Percentiles rank a stretch among this genome's conserved stretches.
Evolutionary conservation across 495 filamentous ascomycete species (phyloP).

Genomic region (Chaetomium cochliodes): DNA sequence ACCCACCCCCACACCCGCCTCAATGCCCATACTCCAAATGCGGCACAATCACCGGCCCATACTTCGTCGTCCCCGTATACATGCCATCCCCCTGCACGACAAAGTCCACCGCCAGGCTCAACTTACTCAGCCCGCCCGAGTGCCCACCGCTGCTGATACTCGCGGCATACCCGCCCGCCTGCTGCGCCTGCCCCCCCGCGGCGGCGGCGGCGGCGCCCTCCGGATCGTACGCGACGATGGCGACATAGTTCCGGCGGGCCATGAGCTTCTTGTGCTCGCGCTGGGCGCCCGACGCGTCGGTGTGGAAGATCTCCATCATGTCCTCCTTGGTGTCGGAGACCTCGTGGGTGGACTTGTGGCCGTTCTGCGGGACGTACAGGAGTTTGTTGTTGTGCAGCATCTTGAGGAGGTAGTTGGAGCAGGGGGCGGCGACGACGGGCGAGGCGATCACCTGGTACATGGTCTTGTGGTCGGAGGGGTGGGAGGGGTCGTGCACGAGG

Average conservation of each 20-base stretch:
- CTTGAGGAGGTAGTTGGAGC: slow-evolving; percentile 79
- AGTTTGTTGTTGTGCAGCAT: slow-evolving; percentile 88
- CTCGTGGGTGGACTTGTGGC: slow-evolving; percentile 68
- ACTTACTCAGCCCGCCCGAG: slow-evolving; percentile 53
- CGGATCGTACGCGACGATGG: slow-evolving; percentile 88
- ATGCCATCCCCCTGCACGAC: slow-evolving; percentile 91
- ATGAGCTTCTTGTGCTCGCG: slow-evolving; percentile 87
- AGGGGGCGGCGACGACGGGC: slow-evolving; percentile 85
- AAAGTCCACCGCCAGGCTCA: slow-evolving; percentile 92
- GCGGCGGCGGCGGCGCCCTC: slow-evolving; percentile 64
- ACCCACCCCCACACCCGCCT: background rate
- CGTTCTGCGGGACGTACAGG: slow-evolving; percentile 88
- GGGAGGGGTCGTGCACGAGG: slow-evolving; percentile 87
- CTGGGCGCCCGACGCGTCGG: slow-evolving; percentile 73
- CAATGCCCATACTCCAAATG: slow-evolving; percentile 78
- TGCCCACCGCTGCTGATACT: slow-evolving; percentile 34
- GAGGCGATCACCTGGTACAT: slow-evolving; percentile 98
- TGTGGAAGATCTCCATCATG: slow-evolving; percentile 99
- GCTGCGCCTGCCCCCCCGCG: slow-evolving; percentile 36
- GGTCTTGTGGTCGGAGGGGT: slow-evolving; percentile 92
- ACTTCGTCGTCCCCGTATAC: slow-evolving; percentile 81
- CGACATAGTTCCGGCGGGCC: slow-evolving; percentile 91
- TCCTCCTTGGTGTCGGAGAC: slow-evolving; percentile 93
- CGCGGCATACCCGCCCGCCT: slow-evolving; percentile 37
- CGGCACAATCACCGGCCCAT: slow-evolving; percentile 94